Conservation (phyloP, 148 eudicot genomes). For the Salicornia ramosissima region DNA sequence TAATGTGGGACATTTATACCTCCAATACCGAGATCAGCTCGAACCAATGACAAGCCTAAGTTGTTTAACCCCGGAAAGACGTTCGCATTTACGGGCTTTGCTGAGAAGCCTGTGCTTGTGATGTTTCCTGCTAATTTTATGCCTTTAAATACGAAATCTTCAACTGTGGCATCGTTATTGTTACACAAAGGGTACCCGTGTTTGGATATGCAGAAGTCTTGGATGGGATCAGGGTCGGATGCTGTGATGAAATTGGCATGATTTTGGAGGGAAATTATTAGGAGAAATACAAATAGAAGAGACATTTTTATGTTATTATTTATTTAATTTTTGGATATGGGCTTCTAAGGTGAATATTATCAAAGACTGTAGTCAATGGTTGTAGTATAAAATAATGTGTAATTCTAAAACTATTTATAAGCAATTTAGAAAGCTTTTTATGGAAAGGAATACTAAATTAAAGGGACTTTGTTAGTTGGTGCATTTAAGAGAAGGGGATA, state of each 20-base stretch:
- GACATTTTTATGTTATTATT: slow-evolving; percentile 25
- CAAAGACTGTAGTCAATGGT: slow-evolving; percentile 3
- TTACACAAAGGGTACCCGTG: slow-evolving; percentile 39
- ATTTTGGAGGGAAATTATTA: slow-evolving; percentile 26
- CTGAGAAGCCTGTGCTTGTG: slow-evolving; percentile 36
- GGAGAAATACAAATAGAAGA: slow-evolving; percentile 18
- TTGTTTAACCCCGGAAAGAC: slow-evolving; percentile 79
- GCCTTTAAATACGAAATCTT: slow-evolving; percentile 61
- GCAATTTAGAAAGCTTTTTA: neutral
- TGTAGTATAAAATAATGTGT: neutral
- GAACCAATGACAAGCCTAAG: slow-evolving; percentile 62
- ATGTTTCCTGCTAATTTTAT: slow-evolving; percentile 40
- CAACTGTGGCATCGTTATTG: slow-evolving; percentile 41
- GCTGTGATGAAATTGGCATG: slow-evolving; percentile 28
- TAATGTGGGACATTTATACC: slow-evolving; percentile 70
- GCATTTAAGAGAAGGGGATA: neutral
- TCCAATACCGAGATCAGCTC: slow-evolving; percentile 62
- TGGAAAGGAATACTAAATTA: neutral
- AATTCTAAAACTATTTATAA: slow-evolving; percentile 1
- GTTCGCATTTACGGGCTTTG: slow-evolving; percentile 41
- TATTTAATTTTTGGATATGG: no score
- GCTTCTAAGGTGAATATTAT: neutral
- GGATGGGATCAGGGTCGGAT: slow-evolving; percentile 71
- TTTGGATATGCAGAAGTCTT: slow-evolving; percentile 62
- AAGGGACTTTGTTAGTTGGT: neutral